Evolutionary conservation across 2,329 filamentous ascomycete genomes (phyloP), one percentile per base, ranked within the genome.

Genomic region (Botrytis medusae): DNA sequence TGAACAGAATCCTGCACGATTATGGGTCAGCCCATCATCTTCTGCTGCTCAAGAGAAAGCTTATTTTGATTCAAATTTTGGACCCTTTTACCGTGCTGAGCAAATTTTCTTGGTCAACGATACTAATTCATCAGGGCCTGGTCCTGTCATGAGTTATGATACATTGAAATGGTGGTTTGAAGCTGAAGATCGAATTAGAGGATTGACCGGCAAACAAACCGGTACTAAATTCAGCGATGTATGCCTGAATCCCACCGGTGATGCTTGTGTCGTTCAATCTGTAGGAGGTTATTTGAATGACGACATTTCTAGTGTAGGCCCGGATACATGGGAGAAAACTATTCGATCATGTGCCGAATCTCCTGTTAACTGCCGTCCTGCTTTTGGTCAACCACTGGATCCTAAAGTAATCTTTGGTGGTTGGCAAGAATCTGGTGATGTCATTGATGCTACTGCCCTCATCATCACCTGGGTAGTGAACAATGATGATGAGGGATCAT

Each of bases 1-100:
- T 51, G 96, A 98, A 82, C 93, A 87, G 34, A 92, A 98, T 75
- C 96, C 96, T 9, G 96, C 97, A 18, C 90, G 93, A 65, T 85
- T 99, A 14, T 99, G 96, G 96, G 96, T 99, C n/a, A 95, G 95
- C 78, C 96, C 96, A 12, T 92, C 92, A 14, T 98, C 96, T 6
- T 89, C 91, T 67, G 95, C 97, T 32, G 96, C 96, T 0, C 88
- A 94, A 80, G 95, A 99, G 81, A 99, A 99, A 84, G 88, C 88
- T 1, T 99, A 97, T 81, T 99, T 98, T 77, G 97, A 99, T 81
- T 82, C 88, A 51, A 94, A 94, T 78, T 99, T 99, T 81, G 97
- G 96, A 0, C 94, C 95, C 0, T 99, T 99, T 80, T 99, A 96
- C 83, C 92, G 96, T 59, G 92, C 95, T 0, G 93, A 99, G 82